Evolutionary conservation across 306 rosid genomes (phyloP), one percentile per base, ranked within the genome.

Genomic region (Acacia acuminata): DNA sequence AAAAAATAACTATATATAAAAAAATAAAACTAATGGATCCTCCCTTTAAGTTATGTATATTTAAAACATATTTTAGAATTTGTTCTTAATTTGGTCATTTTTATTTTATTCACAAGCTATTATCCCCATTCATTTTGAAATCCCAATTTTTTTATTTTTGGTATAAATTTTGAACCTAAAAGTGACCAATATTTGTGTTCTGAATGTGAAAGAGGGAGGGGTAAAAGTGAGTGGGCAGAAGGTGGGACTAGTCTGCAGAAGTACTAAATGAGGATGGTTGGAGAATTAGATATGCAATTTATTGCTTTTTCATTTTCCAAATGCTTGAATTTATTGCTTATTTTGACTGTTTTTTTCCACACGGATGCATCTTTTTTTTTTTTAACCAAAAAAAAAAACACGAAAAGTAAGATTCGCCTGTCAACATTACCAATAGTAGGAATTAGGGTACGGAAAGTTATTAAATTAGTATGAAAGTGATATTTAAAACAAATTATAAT

Each of bases 301-400:
- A 73, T 77, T 67, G 64, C 45, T 8, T 47, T 27, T 47, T 40
- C 42, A 17, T 19, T 56, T 56, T 3, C 3, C 64, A n/a, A n/a
- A 7, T 1, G 47, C 44, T 51, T 40, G 67, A 51, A 79, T 70
- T 82, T 50, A 72, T 74, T 60, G 70, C 45, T 45, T 5, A 58
- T 16, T 60, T 58, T 48, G 73, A 22, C 13, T 8, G 36, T 30
- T 25, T 34, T 34, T 6, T 34, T 4, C 20, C 9, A 10, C 34
- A 68, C 2, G 44, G 15, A 70, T 17, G 53, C 0, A 71, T 27
- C 27, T 27, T 27, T 27, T 27, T 27, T 27, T 27, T 27, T 27
- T 27, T 1, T n/a, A n/a, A n/a, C n/a, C n/a, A n/a, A 7, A 5
- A 55, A 20, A 1, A 55, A 60, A 9, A 51, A 1, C 9, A 51